A percentile compares a stretch with the other conserved stretches of the same genome.
phyloP scores from a whole-genome alignment of 192 early-diverging fungal genomes.

The Chytriomyces confervae region DNA sequence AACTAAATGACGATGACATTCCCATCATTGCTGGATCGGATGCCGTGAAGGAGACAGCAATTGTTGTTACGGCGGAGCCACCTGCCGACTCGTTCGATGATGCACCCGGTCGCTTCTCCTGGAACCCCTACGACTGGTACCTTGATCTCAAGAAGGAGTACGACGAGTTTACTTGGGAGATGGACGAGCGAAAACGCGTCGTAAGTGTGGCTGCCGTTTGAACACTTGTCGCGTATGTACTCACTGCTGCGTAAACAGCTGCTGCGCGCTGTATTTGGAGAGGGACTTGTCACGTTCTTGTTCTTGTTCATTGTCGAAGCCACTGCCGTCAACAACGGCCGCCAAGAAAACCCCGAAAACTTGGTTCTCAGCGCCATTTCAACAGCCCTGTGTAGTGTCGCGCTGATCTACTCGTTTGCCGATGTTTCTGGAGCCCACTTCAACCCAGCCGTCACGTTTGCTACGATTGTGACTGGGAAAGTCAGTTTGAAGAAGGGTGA shows the following conservation, averaged over 20 bases:
- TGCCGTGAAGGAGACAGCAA: conserved; percentile 14
- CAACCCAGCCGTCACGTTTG: conserved; percentile 71
- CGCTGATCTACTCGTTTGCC: conserved; percentile 69
- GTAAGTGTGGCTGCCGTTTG: conserved; percentile 38
- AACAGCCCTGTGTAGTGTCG: conserved; percentile 57
- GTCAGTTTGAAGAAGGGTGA: conserved; percentile 59
- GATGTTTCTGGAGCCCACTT: conserved; percentile 72
- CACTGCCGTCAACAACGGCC: conserved; percentile 60
- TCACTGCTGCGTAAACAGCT: conserved; percentile 40
- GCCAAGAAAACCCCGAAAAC: conserved; percentile 53
- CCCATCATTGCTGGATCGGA: neutral
- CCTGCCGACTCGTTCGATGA: conserved; percentile 30
- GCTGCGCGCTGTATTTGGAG: conserved; percentile 61
- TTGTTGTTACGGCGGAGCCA: conserved; percentile 1
- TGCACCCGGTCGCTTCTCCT: conserved; percentile 48
- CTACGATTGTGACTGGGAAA: conserved; percentile 63
- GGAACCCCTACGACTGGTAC: conserved; percentile 61
- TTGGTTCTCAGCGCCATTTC: conserved; percentile 57
- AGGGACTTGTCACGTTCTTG: conserved; percentile 65
- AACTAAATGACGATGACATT: conserved; percentile 25
- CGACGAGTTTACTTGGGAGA: conserved; percentile 51
- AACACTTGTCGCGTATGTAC: neutral
- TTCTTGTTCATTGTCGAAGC: conserved; percentile 67
- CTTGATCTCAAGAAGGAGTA: conserved; percentile 54
- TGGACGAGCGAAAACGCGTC: conserved; percentile 63